These are phyloP conservation scores for Blastobotrys petasosporus DNA, from an alignment of 1,139 yeast genomes.

Conservation along the genomic window DNA sequence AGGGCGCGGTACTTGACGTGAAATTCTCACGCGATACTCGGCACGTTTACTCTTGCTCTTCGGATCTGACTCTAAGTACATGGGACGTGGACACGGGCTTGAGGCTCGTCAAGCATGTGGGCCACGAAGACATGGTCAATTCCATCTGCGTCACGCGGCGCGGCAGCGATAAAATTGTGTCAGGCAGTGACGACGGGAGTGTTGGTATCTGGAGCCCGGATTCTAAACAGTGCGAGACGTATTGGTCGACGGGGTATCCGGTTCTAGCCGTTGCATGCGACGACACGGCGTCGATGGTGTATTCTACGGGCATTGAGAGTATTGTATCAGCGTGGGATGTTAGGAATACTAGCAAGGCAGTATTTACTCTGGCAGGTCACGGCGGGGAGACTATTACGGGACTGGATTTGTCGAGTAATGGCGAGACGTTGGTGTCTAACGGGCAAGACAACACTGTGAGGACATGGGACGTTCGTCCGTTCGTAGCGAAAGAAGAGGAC, in stretches of 20 bases:
- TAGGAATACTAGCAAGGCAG: slow-evolving; percentile 33
- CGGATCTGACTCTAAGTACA: slow-evolving; percentile 45
- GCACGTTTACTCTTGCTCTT: slow-evolving; percentile 39
- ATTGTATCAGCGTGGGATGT: slow-evolving; percentile 52
- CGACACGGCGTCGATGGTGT: slow-evolving; percentile 41
- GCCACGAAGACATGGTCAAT: slow-evolving; percentile 54
- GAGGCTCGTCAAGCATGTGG: slow-evolving; percentile 47
- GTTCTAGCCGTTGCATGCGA: slow-evolving; percentile 47
- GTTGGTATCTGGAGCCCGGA: slow-evolving; percentile 59
- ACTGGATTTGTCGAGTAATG: slow-evolving; percentile 46
- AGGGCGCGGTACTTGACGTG: slow-evolving; percentile 45
- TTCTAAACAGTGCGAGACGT: slow-evolving; percentile 39
- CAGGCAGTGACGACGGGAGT: slow-evolving; percentile 64
- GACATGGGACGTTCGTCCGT: slow-evolving; percentile 50
- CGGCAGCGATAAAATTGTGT: slow-evolving; percentile 37
- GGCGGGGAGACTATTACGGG: slow-evolving; percentile 47
- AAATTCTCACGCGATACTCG: slow-evolving; percentile 42
- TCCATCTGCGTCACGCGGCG: slow-evolving; percentile 39
- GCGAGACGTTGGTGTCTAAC: slow-evolving; percentile 46
- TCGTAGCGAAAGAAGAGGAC: slow-evolving; percentile 36
- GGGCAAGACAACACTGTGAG: slow-evolving; percentile 54
- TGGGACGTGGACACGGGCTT: slow-evolving; percentile 56
- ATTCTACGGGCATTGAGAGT: slow-evolving; percentile 65
- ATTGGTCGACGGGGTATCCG: slow-evolving; percentile 48
- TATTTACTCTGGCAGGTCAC: slow-evolving; percentile 43